Evolutionary conservation across 306 rosid genomes (phyloP).

Genomic region (Delonix regia): DNA sequence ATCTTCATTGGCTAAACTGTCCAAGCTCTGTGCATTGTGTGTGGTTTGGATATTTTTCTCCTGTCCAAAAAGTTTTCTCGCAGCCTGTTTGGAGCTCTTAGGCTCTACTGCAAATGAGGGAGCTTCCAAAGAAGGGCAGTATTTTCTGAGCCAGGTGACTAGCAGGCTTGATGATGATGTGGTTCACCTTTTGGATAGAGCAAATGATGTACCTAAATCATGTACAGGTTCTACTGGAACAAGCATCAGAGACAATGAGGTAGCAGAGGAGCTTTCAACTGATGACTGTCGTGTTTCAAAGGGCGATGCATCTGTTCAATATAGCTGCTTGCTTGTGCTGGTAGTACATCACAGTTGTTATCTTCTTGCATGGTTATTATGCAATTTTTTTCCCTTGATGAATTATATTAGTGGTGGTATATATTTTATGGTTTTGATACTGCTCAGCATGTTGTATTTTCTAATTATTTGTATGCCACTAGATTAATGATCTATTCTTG

Average conservation of each 20-base stretch:
- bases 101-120: slow-evolving; percentile 58
- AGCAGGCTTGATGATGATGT: slow-evolving; percentile 47
- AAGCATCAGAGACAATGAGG: slow-evolving; percentile 37
- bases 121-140: slow-evolving; percentile 54
- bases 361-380: slow-evolving; percentile 12
- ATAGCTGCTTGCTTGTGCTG: slow-evolving; percentile 74
- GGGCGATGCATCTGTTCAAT: slow-evolving; percentile 41
- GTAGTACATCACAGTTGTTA: slow-evolving; percentile 51
- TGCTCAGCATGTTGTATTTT: slow-evolving; percentile 1
- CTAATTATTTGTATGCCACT: slow-evolving; percentile 14
- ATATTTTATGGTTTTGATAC: slow-evolving; percentile 20
- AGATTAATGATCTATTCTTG: slow-evolving; percentile 15
- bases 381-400: not conserved
- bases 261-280: slow-evolving; percentile 44
- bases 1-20: slow-evolving; percentile 54
- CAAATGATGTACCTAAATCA: slow-evolving; percentile 42
- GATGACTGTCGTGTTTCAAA: slow-evolving; percentile 42
- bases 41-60: slow-evolving; percentile 71
- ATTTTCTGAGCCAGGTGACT: slow-evolving; percentile 63
- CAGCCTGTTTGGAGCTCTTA: slow-evolving; percentile 81
- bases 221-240: slow-evolving; percentile 41
- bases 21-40: slow-evolving; percentile 60
- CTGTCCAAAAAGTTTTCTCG: slow-evolving; percentile 72
- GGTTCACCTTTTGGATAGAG: slow-evolving; percentile 40
- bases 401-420: not conserved